Conservation (phyloP, 2,329 filamentous ascomycete genomes). For the Triangularia setosa region DNA sequence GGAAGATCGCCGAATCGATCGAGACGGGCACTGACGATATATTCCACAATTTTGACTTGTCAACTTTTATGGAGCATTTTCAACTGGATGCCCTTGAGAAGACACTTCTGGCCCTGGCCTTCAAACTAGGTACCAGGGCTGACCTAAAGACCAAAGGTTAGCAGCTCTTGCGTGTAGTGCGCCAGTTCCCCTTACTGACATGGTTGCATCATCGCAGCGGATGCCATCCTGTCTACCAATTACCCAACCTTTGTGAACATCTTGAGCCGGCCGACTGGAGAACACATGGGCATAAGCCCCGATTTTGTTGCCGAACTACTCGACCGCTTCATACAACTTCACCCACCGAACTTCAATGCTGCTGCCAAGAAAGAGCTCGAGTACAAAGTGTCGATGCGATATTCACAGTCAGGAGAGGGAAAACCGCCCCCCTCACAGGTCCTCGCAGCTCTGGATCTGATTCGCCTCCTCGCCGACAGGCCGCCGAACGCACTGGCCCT, state of each 20-base stretch:
- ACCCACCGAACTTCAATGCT: constrained; percentile 80
- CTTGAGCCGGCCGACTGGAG: constrained; percentile 61
- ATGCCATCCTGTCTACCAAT: constrained; percentile 82
- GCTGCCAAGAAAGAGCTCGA: constrained; percentile 66
- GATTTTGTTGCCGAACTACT: constrained; percentile 74
- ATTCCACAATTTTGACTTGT: constrained; percentile 94
- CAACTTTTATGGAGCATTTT: constrained; percentile 93
- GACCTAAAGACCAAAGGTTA: constrained; percentile 88
- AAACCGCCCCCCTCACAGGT: constrained; percentile 61
- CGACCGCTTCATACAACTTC: constrained; percentile 82
- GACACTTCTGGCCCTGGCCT: constrained; percentile 81
- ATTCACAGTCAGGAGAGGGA: constrained; percentile 57
- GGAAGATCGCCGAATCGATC: constrained; percentile 89
- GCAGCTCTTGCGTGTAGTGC: constrained; percentile 17
- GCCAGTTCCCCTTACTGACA: constrained; percentile 11
- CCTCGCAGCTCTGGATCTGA: constrained; percentile 65
- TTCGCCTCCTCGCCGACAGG: constrained; percentile 59
- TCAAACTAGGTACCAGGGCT: constrained; percentile 73
- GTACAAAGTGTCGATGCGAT: constrained; percentile 64
- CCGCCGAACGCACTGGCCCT: constrained; percentile 56
- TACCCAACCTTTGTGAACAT: constrained; percentile 73
- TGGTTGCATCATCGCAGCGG: constrained; percentile 54
- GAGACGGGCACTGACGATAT: constrained; percentile 88
- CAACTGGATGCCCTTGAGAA: constrained; percentile 85
- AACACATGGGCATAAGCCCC: constrained; percentile 62